Evolutionary conservation across 306 rosid genomes (phyloP).

Genomic region (Begonia peltatifolia): DNA sequence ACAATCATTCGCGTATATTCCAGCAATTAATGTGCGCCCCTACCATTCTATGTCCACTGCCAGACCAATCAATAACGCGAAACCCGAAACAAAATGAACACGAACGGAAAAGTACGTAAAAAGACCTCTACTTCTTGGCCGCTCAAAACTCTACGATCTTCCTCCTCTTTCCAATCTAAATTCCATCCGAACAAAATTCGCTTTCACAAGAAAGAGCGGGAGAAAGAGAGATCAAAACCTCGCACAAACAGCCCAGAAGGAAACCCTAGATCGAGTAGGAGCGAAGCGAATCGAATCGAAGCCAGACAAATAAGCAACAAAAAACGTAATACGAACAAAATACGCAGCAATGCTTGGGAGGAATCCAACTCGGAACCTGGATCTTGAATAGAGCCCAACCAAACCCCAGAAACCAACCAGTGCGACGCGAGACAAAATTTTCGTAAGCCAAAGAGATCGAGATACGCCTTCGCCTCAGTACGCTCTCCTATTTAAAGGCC

Average conservation of each 20-base stretch:
- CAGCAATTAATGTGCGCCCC: no score
- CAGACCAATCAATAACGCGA: no score
- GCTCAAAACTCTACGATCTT: not conserved
- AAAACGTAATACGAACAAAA: conserved; percentile 1
- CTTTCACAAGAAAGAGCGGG: conserved; percentile 8
- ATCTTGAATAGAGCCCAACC: conserved; percentile 26
- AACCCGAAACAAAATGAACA: no score
- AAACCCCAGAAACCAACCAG: conserved; percentile 41
- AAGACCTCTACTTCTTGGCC: not conserved
- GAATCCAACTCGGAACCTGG: conserved; percentile 52
- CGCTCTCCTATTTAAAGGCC: conserved; percentile 34
- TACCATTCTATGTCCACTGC: no score
- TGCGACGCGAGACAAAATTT: conserved; percentile 1
- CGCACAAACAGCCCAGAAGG: conserved; percentile 27
- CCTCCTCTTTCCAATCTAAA: conserved; percentile 9
- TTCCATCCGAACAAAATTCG: conserved; percentile 4
- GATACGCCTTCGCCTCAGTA: conserved; percentile 8
- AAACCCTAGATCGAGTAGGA: conserved; percentile 46
- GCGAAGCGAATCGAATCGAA: conserved; percentile 15
- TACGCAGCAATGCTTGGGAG: conserved; percentile 17
- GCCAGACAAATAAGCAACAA: conserved; percentile 4
- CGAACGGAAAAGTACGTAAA: not conserved
- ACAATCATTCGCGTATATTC: no score
- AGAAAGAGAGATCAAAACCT: conserved; percentile 9
- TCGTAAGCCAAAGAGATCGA: conserved; percentile 1